Percentiles rank a stretch among this genome's conserved stretches.
phyloP scores from a whole-genome alignment of 768 basidiomycete genomes.

The Suillus brevipes region DNA sequence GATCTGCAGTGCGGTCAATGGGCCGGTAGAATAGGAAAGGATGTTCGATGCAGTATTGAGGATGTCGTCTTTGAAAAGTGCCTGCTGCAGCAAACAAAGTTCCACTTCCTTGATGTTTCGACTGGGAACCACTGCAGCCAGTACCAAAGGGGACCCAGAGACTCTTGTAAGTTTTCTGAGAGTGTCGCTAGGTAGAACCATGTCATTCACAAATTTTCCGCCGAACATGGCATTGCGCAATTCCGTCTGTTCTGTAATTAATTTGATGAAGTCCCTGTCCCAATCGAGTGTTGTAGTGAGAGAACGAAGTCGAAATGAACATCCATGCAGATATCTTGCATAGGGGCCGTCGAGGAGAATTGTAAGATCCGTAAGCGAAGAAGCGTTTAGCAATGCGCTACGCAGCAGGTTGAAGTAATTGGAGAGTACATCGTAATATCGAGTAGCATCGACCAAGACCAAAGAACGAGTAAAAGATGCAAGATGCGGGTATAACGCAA shows the following conservation, averaged over 20 bases:
- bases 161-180: constrained; percentile 24
- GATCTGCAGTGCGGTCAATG: constrained; percentile 24
- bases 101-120: constrained; percentile 26
- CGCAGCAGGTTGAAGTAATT: constrained; percentile 16
- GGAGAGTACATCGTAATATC: constrained; percentile 2
- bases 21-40: constrained; percentile 21
- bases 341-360: constrained; percentile 24
- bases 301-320: constrained; percentile 26
- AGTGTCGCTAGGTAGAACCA: constrained; percentile 13
- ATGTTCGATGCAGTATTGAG: constrained; percentile 22
- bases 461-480: constrained; percentile 12
- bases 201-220: constrained; percentile 16
- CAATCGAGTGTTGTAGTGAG: constrained; percentile 26
- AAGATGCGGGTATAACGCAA: constrained; percentile 12
- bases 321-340: constrained; percentile 21
- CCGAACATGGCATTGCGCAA: constrained; percentile 25
- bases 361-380: constrained; percentile 24
- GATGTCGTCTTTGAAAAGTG: constrained; percentile 25
- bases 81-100: constrained; percentile 25
- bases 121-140: constrained; percentile 26
- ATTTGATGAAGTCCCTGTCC: constrained; percentile 21
- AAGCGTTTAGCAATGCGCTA: constrained; percentile 23
- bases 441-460: constrained; percentile 9
- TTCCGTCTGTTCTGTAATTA: constrained; percentile 21
- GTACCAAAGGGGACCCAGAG: constrained; percentile 26